Evolutionary conservation across 768 basidiomycete genomes (phyloP), one percentile per base, ranked within the genome.

Genomic region (Collybia sp.): DNA sequence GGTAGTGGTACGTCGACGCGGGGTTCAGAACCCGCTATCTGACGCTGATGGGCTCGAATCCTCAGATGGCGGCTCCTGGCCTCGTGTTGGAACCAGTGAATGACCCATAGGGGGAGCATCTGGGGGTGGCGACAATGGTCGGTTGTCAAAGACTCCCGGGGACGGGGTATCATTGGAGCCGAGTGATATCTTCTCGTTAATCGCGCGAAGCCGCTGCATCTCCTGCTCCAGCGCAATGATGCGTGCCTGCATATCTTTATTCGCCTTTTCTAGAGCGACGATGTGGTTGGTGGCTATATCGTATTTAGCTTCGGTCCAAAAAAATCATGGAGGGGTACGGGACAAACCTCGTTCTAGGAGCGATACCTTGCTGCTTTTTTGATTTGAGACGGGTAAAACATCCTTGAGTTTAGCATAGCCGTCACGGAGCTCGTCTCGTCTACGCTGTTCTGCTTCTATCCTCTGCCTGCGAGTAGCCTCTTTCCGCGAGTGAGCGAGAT

Each of bases 281-380:
- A 92, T 90, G 60, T 91, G 83, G 60, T 83, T 85, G 37, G 88
- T 89, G 18, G 88, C 88, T 91, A 56, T 37, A 25, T 4, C 25
- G 8, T 25, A 25, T 25, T 25, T 25, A 25, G 25, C 25, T 25
- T 25, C n/a, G n/a, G n/a, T n/a, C n/a, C n/a, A n/a, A n/a, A n/a
- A n/a, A n/a, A n/a, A n/a, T n/a, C n/a, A n/a, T n/a, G n/a, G n/a
- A n/a, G 25, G 25, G 25, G 45, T 52, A 30, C 41, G 32, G 9
- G 19, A 59, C 77, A 49, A 58, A 91, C 90, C 88, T 78, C 92
- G 77, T 67, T 93, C 92, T 46, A 94, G 71, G 47, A 93, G 68
- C 18, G 87, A 89, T 13, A 92, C 88, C 62, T 94, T 94, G 70
- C 88, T 91, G 63, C 85, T 84, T 70, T 93, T 90, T 73, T 92